Percentiles rank a stretch among this genome's conserved stretches.
Evolutionary conservation across 345 rosid genomes (phyloP).

Genomic region (Eucalyptus sp.): DNA sequence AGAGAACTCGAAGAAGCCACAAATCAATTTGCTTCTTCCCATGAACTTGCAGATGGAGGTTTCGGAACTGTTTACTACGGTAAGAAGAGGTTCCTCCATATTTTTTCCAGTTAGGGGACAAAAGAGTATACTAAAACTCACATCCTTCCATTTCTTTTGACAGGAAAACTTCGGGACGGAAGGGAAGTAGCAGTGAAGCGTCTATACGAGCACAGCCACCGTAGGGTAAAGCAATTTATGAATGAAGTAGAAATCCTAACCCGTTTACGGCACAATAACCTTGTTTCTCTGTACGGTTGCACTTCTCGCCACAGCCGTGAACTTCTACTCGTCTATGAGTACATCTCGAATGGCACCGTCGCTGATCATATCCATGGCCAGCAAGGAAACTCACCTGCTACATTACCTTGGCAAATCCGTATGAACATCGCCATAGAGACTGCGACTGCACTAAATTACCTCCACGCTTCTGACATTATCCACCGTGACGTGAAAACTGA

Average conservation of each 20-base stretch:
- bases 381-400: not conserved
- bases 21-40: conserved; percentile 21
- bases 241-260: conserved; percentile 18
- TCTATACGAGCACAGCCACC: conserved; percentile 6
- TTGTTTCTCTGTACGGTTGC: conserved; percentile 21
- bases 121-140: not conserved
- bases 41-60: conserved; percentile 54
- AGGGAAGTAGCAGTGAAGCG: conserved; percentile 26
- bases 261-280: conserved; percentile 18
- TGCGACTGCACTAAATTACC: not conserved
- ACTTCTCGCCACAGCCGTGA: conserved; percentile 17
- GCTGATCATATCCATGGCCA: not conserved
- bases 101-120: not conserved
- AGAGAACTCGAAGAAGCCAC: conserved; percentile 46
- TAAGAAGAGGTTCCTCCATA: conserved; percentile 1
- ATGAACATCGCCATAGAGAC: conserved; percentile 1
- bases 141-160: not conserved
- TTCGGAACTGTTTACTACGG: conserved; percentile 61
- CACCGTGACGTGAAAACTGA: conserved; percentile 5
- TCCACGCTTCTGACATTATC: not conserved
- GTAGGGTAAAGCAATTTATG: conserved; percentile 14
- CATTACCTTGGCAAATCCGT: conserved; percentile 1
- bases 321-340: conserved; percentile 19
- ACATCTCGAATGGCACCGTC: not conserved
- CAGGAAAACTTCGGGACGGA: conserved; percentile 16